Base-by-base conservation (phyloP, 306 rosid genomes). In the Sechiopsis laciniata region DNA sequence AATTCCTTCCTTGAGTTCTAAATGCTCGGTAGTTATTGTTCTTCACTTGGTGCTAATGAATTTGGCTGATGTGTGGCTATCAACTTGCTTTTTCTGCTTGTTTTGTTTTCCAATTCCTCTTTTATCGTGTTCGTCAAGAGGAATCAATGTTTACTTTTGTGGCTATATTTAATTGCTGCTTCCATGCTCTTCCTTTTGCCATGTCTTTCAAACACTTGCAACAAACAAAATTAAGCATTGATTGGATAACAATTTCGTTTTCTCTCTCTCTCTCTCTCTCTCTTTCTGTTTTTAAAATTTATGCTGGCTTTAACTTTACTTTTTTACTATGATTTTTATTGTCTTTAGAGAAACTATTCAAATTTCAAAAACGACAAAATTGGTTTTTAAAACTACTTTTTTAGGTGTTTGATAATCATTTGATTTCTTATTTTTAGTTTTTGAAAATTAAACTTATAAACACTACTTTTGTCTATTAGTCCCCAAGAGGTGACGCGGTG, bases 151-250 rank as follows among this genome's bases (percentile, higher is more conserved):
- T n/a, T n/a, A n/a, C 10, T 60, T 32, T 62, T 63, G 22, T 63
- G 24, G 70, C 15, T 16, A 16, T 35, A 35, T 63, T 63, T n/a
- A 32, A 63, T 1, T 32, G 15, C 40, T 16, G 22, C 15, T 15
- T 61, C 15, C 69, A 5, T 32, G 52, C 14, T 35, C 53, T 65
- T 40, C 71, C 29, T 42, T 53, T 65, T 9, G 53, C 29, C 71
- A 65, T 16, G 69, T 60, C 50, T 35, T 62, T 62, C 69, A 62
- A 62, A 61, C 67, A 61, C 67, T 32, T 61, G 1, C 2, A 20
- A 61, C n/a, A n/a, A n/a, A 62, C 68, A 15, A 35, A 16, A 62
- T 12, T 4, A 12, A 26, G 29, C 29, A 26, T 26, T 26, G 29
- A 26, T 26, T 26, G 29, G 29, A 26, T 26, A 26, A 26, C 1